Conservation (phyloP, 202 grass and related monocot species). For the Zoysia matrella region DNA sequence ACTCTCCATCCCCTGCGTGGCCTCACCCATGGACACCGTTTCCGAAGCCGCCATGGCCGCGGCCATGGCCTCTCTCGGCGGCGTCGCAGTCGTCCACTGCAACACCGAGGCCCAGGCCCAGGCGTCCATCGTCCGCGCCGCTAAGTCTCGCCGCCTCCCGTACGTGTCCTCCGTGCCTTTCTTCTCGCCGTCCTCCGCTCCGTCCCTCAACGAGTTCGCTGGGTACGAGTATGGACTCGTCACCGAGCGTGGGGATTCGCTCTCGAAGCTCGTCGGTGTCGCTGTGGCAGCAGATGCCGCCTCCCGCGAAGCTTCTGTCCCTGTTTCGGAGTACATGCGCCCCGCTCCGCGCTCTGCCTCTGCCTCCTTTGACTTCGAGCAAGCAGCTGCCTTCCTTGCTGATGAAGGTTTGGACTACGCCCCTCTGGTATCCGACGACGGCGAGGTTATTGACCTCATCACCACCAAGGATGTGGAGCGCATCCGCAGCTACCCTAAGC, state of each 20-base stretch:
- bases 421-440: no score
- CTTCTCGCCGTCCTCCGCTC: not conserved
- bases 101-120: constrained; percentile 64
- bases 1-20: constrained; percentile 80
- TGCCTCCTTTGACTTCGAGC: constrained; percentile 42
- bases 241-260: constrained; percentile 69
- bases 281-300: constrained; percentile 56
- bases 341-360: constrained; percentile 50
- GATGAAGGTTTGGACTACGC: no score
- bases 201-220: constrained; percentile 48
- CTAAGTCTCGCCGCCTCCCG: constrained; percentile 81
- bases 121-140: constrained; percentile 71
- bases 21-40: constrained; percentile 94
- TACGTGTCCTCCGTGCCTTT: constrained; percentile 61
- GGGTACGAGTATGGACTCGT: constrained; percentile 69
- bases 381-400: no score
- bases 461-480: no score
- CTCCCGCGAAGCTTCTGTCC: constrained; percentile 1
- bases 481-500: no score
- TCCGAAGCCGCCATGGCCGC: constrained; percentile 82
- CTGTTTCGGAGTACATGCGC: constrained; percentile 71
- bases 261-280: constrained; percentile 70
- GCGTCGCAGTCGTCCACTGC: constrained; percentile 69
- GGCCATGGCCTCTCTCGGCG: constrained; percentile 89
- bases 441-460: no score